Evolutionary conservation across 352 stramenopile genomes (phyloP).

Genomic region (Globisporangium rhizosaccharum): DNA sequence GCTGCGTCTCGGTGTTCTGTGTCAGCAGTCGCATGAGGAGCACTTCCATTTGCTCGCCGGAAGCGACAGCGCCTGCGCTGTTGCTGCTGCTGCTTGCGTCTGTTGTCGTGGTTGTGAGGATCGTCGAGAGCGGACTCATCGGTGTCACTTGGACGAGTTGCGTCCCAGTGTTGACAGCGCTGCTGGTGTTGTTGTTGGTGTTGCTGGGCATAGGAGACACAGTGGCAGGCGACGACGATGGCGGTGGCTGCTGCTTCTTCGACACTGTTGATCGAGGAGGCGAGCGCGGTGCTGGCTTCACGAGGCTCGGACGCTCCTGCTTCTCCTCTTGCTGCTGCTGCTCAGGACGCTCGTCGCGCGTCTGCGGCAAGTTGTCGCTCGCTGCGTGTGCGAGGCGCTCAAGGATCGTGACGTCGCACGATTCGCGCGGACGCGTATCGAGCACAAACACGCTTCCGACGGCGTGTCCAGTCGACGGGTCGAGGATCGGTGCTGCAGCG

Average conservation of each 20-base stretch:
- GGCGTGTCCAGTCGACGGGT: constrained; percentile 45
- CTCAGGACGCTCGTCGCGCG: constrained; percentile 1
- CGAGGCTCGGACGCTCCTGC: no score
- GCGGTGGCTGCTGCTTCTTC: constrained; percentile 14
- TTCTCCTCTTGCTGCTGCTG: background rate
- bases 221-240: constrained; percentile 9
- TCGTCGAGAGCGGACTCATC: constrained; percentile 11
- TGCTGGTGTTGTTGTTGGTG: background rate
- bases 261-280: constrained; percentile 27
- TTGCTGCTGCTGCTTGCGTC: background rate
- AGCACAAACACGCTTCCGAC: constrained; percentile 81
- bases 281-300: constrained; percentile 6
- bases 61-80: background rate
- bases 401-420: constrained; percentile 62
- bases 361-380: constrained; percentile 44
- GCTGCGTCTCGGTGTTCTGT: constrained; percentile 80
- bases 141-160: background rate
- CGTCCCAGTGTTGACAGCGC: background rate
- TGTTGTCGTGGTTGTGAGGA: constrained; percentile 8
- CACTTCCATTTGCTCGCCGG: constrained; percentile 51
- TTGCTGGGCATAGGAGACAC: constrained; percentile 5
- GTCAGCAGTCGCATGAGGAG: constrained; percentile 75
- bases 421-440: constrained; percentile 65
- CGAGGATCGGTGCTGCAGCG: constrained; percentile 72
- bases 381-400: constrained; percentile 56